A percentile compares a stretch with the other conserved stretches of the same genome.
These are phyloP conservation scores for Alternaria conjuncta DNA, from an alignment of 2,329 filamentous ascomycete genomes.

Conservation along the genomic window DNA sequence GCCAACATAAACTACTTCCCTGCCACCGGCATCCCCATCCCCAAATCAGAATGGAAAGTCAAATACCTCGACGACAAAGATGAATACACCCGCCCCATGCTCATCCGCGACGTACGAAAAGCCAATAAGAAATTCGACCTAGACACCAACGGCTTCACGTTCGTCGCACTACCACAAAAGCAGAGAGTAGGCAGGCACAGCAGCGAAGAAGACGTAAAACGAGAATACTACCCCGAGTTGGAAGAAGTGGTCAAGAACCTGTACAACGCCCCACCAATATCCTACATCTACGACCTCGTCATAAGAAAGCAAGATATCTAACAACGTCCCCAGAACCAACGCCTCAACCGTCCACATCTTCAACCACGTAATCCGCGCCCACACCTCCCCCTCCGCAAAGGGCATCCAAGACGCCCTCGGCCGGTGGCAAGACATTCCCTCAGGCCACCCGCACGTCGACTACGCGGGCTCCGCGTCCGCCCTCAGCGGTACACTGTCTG, in stretches of 20 bases:
- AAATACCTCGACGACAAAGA: slow-evolving; percentile 16
- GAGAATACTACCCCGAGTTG: slow-evolving; percentile 25
- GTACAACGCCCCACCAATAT: not conserved
- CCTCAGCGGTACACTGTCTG: slow-evolving; percentile 20
- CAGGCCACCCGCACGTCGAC: slow-evolving; percentile 30
- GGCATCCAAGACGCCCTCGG: slow-evolving; percentile 51
- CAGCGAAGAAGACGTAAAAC: slow-evolving; percentile 18
- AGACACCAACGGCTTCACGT: slow-evolving; percentile 44
- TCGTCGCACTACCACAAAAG: slow-evolving; percentile 18
- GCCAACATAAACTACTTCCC: slow-evolving; percentile 30
- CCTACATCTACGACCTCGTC: too few species aligned
- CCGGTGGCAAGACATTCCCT: slow-evolving; percentile 47
- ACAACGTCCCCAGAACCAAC: slow-evolving; percentile 14
- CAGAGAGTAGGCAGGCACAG: slow-evolving; percentile 10
- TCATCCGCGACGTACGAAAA: slow-evolving; percentile 53
- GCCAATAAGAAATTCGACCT: slow-evolving; percentile 48
- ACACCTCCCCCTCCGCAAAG: slow-evolving; percentile 56
- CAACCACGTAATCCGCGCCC: slow-evolving; percentile 49
- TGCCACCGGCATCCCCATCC: slow-evolving; percentile 16
- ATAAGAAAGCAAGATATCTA: not conserved
- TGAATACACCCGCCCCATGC: slow-evolving; percentile 29
- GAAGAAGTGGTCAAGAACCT: slow-evolving; percentile 18
- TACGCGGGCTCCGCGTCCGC: slow-evolving; percentile 18
- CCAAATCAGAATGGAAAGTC: slow-evolving; percentile 19
- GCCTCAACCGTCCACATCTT: slow-evolving; percentile 37